phyloP scores from a whole-genome alignment of 192 early-diverging fungal genomes.

The Allomyces macrogynus region DNA sequence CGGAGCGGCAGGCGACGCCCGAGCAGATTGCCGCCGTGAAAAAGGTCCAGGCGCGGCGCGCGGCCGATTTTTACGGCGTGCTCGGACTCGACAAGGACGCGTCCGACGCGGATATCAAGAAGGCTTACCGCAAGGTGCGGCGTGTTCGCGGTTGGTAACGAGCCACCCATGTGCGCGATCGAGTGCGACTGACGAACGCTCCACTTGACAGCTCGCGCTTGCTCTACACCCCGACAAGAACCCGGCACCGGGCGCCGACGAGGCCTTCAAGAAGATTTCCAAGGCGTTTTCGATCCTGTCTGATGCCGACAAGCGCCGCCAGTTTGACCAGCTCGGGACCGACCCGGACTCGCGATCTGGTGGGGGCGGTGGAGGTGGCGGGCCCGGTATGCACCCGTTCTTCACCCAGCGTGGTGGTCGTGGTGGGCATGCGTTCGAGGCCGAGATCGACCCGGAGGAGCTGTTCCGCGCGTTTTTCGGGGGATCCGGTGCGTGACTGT shows the following conservation, averaged over 20 bases:
- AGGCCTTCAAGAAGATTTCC: constrained; percentile 88
- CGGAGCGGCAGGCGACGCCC: constrained; percentile 38
- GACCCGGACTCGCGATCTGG: constrained; percentile 33
- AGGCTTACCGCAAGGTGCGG: constrained; percentile 74
- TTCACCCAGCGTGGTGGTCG: constrained; percentile 7
- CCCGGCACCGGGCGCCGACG: constrained; percentile 79
- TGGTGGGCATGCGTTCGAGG: constrained; percentile 14
- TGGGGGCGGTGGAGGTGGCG: constrained; percentile 14
- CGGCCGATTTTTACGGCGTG: constrained; percentile 67
- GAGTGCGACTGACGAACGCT: no score
- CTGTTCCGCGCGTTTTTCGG: constrained; percentile 94
- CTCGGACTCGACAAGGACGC: constrained; percentile 55
- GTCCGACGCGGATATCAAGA: constrained; percentile 67
- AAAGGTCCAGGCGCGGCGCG: constrained; percentile 40
- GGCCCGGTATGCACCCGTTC: constrained; percentile 12
- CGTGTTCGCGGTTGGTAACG: no score
- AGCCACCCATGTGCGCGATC: no score
- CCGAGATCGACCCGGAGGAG: constrained; percentile 81
- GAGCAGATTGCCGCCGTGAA: constrained; percentile 65
- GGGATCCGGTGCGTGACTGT: constrained; percentile 17
- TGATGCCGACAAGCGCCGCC: constrained; percentile 59
- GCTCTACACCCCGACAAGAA: constrained; percentile 95
- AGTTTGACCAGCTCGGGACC: constrained; percentile 70
- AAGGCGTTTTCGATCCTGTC: constrained; percentile 78
- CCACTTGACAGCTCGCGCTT: constrained; percentile 46